Evolutionary conservation across 345 rosid genomes (phyloP), one percentile per base, ranked within the genome.

Genomic region (Aquilaria sinensis): DNA sequence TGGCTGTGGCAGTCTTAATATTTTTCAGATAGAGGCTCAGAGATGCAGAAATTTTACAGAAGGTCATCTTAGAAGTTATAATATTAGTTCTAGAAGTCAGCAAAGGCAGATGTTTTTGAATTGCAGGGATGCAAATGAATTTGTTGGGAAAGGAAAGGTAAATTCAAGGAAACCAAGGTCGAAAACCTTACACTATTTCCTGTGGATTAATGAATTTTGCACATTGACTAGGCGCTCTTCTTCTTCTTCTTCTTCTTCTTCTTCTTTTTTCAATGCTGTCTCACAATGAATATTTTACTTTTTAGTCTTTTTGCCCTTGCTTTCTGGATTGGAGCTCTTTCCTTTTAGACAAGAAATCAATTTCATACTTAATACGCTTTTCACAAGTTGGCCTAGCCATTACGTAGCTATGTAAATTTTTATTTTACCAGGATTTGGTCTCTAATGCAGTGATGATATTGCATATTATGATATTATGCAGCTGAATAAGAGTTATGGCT

Each of bases 71-170:
- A 74, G 71, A 66, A 72, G 62, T 62, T 43, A 63, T 70, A 63
- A 66, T 62, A 63, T 51, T 68, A 69, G 23, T 67, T 58, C 16
- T 67, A 73, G 69, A 75, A 64, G 73, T 63, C 70, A 76, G 63
- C 64, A 57, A 67, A 67, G 61, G 67, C 45, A 68, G 74, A 60
- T 70, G 60, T 51, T 61, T 72, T 54, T 34, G 72, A 74, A 71
- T 52, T 72, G 71, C 69, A 66, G 71, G 76, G 78, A 70, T 78
- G 66, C 85, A 31, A 73, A 62, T 56, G 67, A 80, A 75, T 62
- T 58, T 81, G 73, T 72, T 73, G 75, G 78, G 67, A 76, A 70
- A 72, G 74, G 66, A 68, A 81, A 89, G 96, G 96, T 84, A 81
- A 83, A 72, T 72, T 64, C 55, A 70, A 53, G 68, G 79, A 75